phyloP scores from a whole-genome alignment of 2,329 filamentous ascomycete genomes.

The Alternaria arborescens region DNA sequence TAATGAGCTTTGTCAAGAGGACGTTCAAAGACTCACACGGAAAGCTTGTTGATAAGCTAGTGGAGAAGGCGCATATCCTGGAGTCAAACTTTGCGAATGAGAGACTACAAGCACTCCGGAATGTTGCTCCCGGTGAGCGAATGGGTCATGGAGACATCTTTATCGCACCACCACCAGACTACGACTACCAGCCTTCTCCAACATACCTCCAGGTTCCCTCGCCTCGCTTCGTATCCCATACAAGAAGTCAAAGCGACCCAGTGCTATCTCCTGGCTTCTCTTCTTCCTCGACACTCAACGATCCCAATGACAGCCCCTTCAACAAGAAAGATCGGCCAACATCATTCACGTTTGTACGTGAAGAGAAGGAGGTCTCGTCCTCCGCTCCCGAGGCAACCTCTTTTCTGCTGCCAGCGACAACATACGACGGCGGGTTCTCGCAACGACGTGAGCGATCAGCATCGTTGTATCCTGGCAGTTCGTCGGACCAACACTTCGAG shows the following conservation, averaged over 20 bases:
- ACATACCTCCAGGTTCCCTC: constrained; percentile 20
- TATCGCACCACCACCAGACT: constrained; percentile 48
- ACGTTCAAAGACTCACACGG: constrained; percentile 80
- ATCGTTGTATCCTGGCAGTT: constrained; percentile 20
- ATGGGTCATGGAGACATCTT: constrained; percentile 46
- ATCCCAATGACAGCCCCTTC: constrained; percentile 20
- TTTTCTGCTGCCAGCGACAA: constrained; percentile 34
- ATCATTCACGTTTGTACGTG: constrained; percentile 23
- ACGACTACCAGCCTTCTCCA: constrained; percentile 35
- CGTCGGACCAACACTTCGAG: constrained; percentile 3
- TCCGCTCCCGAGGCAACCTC: constrained; percentile 24
- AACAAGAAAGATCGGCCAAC: constrained; percentile 16
- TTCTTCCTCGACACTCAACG: constrained; percentile 26
- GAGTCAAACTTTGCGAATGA: constrained; percentile 47
- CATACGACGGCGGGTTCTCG: constrained; percentile 28
- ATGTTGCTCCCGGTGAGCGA: constrained; percentile 42
- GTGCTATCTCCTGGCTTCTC: constrained; percentile 33
- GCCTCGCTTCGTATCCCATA: constrained; percentile 22
- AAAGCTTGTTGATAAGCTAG: constrained; percentile 67
- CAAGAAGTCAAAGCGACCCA: constrained; percentile 35
- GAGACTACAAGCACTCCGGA: constrained; percentile 41
- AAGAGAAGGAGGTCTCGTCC: constrained; percentile 19
- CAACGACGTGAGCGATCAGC: constrained; percentile 18
- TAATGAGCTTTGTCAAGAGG: constrained; percentile 80
- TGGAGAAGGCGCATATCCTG: constrained; percentile 49